phyloP scores from a whole-genome alignment of 2,329 filamentous ascomycete species.

The Orbilia oligospora region DNA sequence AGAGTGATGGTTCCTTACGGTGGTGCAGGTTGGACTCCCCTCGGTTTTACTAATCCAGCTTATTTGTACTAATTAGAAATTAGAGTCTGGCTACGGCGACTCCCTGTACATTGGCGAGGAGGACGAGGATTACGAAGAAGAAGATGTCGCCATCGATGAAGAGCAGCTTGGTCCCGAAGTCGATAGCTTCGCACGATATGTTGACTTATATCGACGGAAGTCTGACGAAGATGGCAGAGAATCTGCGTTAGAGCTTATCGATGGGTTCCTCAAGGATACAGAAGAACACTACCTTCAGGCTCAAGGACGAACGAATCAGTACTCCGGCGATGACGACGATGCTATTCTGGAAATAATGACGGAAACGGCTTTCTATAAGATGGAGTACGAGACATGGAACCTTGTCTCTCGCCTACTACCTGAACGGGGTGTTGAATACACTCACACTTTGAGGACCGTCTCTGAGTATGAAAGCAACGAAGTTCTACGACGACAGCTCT shows the following conservation, averaged over 20 bases:
- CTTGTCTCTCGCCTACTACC: slow-evolving; percentile 82
- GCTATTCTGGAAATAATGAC: slow-evolving; percentile 64
- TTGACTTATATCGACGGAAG: slow-evolving; percentile 64
- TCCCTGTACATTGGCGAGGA: slow-evolving; percentile 64
- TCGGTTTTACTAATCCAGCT: slow-evolving; percentile 63
- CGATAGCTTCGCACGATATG: slow-evolving; percentile 55
- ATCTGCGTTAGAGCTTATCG: slow-evolving; percentile 55
- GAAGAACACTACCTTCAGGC: slow-evolving; percentile 52
- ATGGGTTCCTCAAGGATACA: slow-evolving; percentile 63
- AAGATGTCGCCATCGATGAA: slow-evolving; percentile 73
- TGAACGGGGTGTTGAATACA: slow-evolving; percentile 68
- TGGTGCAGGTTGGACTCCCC: slow-evolving; percentile 69
- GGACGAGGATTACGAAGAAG: slow-evolving; percentile 62
- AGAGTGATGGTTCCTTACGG: slow-evolving; percentile 58
- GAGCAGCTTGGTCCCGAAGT: slow-evolving; percentile 66
- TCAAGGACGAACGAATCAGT: slow-evolving; percentile 20
- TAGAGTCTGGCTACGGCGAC: slow-evolving; percentile 65
- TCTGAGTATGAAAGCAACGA: slow-evolving; percentile 63
- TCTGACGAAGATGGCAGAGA: slow-evolving; percentile 62
- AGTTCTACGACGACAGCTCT: slow-evolving; percentile 78
- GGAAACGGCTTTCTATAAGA: slow-evolving; percentile 78
- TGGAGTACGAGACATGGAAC: slow-evolving; percentile 92
- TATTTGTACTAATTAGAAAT: slow-evolving; percentile 38
- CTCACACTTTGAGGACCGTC: slow-evolving; percentile 55
- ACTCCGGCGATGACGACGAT: slow-evolving; percentile 48